Conservation (phyloP, 2,329 filamentous ascomycete genomes). For the Talaromyces sp. region DNA sequence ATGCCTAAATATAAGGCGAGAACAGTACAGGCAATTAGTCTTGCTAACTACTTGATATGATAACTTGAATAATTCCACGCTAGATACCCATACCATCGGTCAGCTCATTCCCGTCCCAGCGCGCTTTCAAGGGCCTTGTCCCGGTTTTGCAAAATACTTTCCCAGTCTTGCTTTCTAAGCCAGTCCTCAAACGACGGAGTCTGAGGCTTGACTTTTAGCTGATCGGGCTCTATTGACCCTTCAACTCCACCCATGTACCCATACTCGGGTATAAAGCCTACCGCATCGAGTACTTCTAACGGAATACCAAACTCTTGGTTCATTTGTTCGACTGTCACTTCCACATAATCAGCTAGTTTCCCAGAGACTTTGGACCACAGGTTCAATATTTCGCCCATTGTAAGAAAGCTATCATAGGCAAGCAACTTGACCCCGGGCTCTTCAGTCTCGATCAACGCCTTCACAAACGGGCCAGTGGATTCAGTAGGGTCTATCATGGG, state of each 20-base stretch:
- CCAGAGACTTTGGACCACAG: slow-evolving; percentile 35
- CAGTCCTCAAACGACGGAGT: slow-evolving; percentile 17
- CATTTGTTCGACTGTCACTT: slow-evolving; percentile 29
- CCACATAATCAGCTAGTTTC: slow-evolving; percentile 27
- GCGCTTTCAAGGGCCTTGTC: neutral
- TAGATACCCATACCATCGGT: too few species aligned
- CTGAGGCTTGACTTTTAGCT: slow-evolving; percentile 26
- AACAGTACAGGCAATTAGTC: too few species aligned
- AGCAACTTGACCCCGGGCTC: slow-evolving; percentile 5
- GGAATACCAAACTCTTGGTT: slow-evolving; percentile 19
- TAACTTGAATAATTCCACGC: too few species aligned
- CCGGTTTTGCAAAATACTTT: neutral
- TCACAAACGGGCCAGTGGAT: slow-evolving; percentile 6
- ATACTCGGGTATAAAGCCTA: slow-evolving; percentile 33
- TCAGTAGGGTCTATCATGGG: neutral
- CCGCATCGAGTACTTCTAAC: slow-evolving; percentile 33
- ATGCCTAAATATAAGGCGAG: too few species aligned
- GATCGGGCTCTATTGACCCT: slow-evolving; percentile 30
- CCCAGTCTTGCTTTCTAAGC: slow-evolving; percentile 19
- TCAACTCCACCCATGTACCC: slow-evolving; percentile 39
- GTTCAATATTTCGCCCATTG: slow-evolving; percentile 22
- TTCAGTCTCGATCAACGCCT: slow-evolving; percentile 7
- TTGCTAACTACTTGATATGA: too few species aligned
- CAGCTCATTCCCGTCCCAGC: too few species aligned
- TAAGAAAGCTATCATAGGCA: slow-evolving; percentile 2